Evolutionary conservation across 208 protist species (phyloP), one percentile per base, ranked within the genome.

Genomic region (Trypanosoma avium): DNA sequence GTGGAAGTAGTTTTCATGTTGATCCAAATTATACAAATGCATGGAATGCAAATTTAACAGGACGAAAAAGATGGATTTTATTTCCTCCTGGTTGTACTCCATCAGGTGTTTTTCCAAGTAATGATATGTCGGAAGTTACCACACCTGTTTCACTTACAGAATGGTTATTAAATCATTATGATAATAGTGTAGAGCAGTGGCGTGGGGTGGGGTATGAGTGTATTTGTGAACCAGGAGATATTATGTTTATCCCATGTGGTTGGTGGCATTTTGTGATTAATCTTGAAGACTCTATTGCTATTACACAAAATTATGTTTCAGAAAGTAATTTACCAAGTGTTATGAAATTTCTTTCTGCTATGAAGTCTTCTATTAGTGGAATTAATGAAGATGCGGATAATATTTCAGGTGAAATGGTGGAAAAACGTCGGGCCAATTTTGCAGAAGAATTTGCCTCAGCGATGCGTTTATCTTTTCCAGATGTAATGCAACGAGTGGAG

Each of bases 251-350:
- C 38, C 91, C 91, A 45, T 82, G 84, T 61, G 88, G 88, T 29
- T 97, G 91, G 91, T 97, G 91, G 91, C 91, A 97, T 73, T 88
- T 70, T 61, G 84, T 94, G 30, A 83, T 97, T 64, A 97, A 97
- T 73, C 73, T 95, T 8, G 88, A 93, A 57, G 75, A 90, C 64
- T 88, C 86, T 36, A 73, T 95, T 29, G 86, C 88, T 45, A 86
- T 97, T 40, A 97, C 91, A 40, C 91, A 97, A 56, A 97, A 97
- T 75, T 97, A 93, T 64, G 88, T 94, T 9, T 95, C 88, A 27
- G 59, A 72, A 46, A 72, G 70, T 61, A 93, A 92, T 61, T 54
- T 96, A 32, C 58, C 70, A 17, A 79, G 79, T 50, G 91, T 94
- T 36, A 64, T 93, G 53, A 87, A 92, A 70, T 96, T 96, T 58